Evolutionary conservation across 2,329 filamentous ascomycete genomes (phyloP), one percentile per base, ranked within the genome.

Genomic region (Botrytis hyacinthi): DNA sequence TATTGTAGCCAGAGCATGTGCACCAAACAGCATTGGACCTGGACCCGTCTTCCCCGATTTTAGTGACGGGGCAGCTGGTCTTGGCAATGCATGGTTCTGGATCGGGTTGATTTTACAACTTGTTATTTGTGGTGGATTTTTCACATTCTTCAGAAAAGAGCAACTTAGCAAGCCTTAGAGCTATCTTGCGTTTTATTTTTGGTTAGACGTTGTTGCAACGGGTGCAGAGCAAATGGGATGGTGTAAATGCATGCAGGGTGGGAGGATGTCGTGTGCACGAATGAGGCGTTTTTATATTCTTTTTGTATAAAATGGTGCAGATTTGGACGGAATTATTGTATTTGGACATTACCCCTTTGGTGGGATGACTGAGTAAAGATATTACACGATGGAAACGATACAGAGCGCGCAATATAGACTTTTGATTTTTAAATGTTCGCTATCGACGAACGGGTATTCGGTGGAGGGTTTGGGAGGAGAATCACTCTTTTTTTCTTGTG

Each of bases 1-100:
- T 3, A 91, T 92, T 54, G 84, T 87, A 44, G 89, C 88, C 2
- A 81, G 89, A 70, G 88, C 87, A 6, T 87, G 86, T 70, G 88
- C 88, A 16, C 89, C 90, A 0, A 87, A 91, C 80, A 86, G 84
- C 10, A 84, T 88, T 37, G 90, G 90, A 0, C 89, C 90, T 2
- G 88, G 89, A 1, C 83, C 84, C 4, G 88, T 91, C 29, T 91
- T 90, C 75, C 90, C 90, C 0, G 88, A 75, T 72, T 67, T 75
- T n/a, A 61, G 72, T n/a, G 35, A 69, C 12, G 72, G 72, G n/a
- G 35, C 51, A 1, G 40, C 35, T 18, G 72, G 72, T 26, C 59
- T 75, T 48, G 66, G 68, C 10, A 63, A 57, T 26, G 67, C 62
- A 4, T 70, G 63, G 48, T 75, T 75, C 46, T 75, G 89, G 89